phyloP scores from a whole-genome alignment of 768 basidiomycete species.

The Nidularia pulvinata region DNA sequence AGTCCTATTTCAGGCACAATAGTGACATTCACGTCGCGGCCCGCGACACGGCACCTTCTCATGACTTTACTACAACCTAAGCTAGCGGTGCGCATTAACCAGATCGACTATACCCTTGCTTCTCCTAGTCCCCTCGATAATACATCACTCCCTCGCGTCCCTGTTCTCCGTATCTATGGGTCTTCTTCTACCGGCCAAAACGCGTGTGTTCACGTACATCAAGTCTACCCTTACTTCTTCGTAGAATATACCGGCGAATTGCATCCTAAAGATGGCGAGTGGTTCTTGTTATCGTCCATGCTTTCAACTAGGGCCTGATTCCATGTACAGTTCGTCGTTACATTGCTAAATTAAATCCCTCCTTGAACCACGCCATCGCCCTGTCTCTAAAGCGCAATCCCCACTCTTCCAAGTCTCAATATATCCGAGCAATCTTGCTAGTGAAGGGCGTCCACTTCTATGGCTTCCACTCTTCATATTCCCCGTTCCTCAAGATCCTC shows the following conservation, averaged over 20 bases:
- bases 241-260: conserved; percentile 78
- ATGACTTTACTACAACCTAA: conserved; percentile 10
- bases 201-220: conserved; percentile 89
- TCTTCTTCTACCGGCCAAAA: conserved; percentile 74
- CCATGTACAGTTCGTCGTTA: conserved; percentile 66
- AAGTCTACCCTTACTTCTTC: conserved; percentile 93
- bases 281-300: background rate
- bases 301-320: conserved; percentile 1
- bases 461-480: conserved; percentile 85
- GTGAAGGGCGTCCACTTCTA: conserved; percentile 98
- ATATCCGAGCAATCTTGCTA: conserved; percentile 74
- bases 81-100: conserved; percentile 43
- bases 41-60: background rate
- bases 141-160: conserved; percentile 59
- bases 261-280: conserved; percentile 59
- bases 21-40: background rate
- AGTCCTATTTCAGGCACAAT: too few relatives aligned
- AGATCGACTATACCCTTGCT: conserved; percentile 65
- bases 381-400: conserved; percentile 79
- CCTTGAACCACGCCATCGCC: conserved; percentile 86
- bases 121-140: conserved; percentile 68
- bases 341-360: conserved; percentile 64
- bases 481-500: conserved; percentile 88
- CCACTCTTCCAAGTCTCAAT: conserved; percentile 51
- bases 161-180: conserved; percentile 88